phyloP scores from a whole-genome alignment of 345 rosid genomes.

The Brassica carinata region DNA sequence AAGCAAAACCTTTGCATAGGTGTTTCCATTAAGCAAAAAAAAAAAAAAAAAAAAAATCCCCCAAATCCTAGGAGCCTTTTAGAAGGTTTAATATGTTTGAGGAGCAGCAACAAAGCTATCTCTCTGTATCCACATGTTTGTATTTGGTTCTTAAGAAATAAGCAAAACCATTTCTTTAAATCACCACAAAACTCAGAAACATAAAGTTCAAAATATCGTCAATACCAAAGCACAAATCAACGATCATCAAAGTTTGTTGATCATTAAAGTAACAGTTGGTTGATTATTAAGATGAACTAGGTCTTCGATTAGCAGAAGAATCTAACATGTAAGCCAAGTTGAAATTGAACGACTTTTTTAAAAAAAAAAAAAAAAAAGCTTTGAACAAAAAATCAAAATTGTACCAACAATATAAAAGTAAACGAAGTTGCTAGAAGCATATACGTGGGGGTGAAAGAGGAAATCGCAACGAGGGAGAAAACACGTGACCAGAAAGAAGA shows the following conservation, averaged over 20 bases:
- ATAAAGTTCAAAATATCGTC: neutral
- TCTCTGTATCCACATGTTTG: constrained; percentile 32
- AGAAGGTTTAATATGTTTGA: constrained; percentile 18
- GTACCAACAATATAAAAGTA: constrained; percentile 5
- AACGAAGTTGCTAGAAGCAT: constrained; percentile 4
- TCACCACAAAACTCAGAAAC: neutral
- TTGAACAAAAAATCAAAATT: neutral
- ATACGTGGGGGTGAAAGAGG: constrained; percentile 2
- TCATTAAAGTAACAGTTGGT: constrained; percentile 9
- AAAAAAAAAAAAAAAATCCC: neutral
- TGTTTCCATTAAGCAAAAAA: constrained; percentile 3
- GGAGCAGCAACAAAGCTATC: constrained; percentile 21
- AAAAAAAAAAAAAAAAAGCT: neutral
- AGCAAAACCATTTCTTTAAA: neutral
- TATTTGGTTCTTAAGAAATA: neutral
- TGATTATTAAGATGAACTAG: constrained; percentile 9
- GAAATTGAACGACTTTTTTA: neutral
- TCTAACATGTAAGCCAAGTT: neutral
- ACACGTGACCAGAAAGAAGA: constrained; percentile 27
- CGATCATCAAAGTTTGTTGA: constrained; percentile 10
- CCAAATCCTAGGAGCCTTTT: constrained; percentile 26
- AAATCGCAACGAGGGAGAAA: neutral
- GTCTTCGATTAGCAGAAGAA: neutral
- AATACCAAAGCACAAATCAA: constrained; percentile 7
- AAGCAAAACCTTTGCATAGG: constrained; percentile 30